phyloP scores from a whole-genome alignment of 2,329 filamentous ascomycete species.

The Fusarium pseudocircinatum region DNA sequence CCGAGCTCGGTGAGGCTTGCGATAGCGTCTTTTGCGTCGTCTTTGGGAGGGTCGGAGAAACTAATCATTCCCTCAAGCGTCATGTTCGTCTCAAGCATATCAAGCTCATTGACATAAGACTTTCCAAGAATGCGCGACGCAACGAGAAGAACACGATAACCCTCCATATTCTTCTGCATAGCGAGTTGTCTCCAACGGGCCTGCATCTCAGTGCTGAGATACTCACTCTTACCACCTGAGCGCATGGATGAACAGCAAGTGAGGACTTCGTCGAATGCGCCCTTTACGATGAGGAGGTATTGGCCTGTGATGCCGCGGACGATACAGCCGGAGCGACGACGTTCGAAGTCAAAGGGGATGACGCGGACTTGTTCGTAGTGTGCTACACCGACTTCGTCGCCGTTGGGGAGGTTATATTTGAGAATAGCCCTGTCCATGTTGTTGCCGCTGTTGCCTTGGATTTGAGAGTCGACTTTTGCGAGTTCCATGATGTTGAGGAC shows the following conservation, averaged over 20 bases:
- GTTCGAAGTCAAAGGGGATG: neutral
- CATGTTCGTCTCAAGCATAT: neutral
- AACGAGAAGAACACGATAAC: neutral
- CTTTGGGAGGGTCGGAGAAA: neutral
- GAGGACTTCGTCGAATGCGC: neutral
- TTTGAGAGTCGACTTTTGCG: neutral
- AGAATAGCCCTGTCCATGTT: conserved; percentile 5
- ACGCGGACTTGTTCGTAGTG: neutral
- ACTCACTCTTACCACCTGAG: neutral
- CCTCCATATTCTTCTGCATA: neutral
- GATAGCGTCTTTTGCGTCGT: neutral
- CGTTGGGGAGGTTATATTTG: neutral
- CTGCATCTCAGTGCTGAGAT: neutral
- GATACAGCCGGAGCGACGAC: neutral
- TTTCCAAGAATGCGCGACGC: neutral
- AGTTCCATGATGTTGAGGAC: neutral
- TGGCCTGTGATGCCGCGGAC: neutral
- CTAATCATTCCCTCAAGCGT: neutral
- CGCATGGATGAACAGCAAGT: neutral
- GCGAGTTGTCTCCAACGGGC: neutral
- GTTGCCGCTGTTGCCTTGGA: conserved; percentile 1
- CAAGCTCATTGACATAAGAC: neutral
- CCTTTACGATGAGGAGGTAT: neutral
- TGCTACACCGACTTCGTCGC: neutral
- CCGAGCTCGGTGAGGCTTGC: neutral